These are phyloP conservation scores for Hippophae rhamnoides DNA, from an alignment of 306 rosid genomes.

Conservation along the genomic window DNA sequence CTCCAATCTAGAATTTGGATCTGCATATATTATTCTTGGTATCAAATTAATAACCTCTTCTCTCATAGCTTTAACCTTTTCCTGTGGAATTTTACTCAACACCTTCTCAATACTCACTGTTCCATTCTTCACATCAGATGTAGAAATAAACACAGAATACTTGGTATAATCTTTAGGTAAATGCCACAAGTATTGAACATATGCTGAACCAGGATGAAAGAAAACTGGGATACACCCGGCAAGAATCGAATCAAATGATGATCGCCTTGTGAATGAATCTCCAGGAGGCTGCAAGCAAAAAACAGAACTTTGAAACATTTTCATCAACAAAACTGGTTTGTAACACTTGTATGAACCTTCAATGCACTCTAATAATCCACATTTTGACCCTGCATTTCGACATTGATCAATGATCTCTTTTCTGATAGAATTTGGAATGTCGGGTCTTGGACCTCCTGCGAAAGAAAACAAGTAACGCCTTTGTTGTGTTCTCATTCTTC, in stretches of 20 bases:
- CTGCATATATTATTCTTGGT: conserved; percentile 33
- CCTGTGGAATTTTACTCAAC: conserved; percentile 20
- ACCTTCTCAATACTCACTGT: conserved; percentile 24
- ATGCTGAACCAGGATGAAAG: conserved; percentile 45
- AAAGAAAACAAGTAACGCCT: conserved; percentile 42
- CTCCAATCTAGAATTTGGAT: conserved; percentile 30
- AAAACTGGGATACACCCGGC: conserved; percentile 57
- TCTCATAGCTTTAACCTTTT: conserved; percentile 32
- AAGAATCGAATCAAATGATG: conserved; percentile 48
- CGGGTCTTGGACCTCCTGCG: conserved; percentile 42
- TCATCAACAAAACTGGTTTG: conserved; percentile 21
- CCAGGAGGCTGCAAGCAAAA: conserved; percentile 54
- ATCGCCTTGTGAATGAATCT: conserved; percentile 45
- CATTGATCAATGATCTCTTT: conserved; percentile 33
- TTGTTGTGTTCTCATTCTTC: conserved; percentile 25
- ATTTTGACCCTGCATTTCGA: conserved; percentile 12
- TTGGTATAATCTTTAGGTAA: conserved; percentile 23
- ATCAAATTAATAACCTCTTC: conserved; percentile 35
- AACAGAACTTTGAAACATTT: conserved; percentile 33
- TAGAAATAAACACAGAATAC: conserved; percentile 31
- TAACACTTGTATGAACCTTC: conserved; percentile 14
- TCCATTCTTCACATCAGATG: conserved; percentile 18
- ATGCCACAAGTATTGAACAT: conserved; percentile 47
- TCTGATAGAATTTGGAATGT: conserved; percentile 7
- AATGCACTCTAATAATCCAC: conserved; percentile 28